Conservation (phyloP, 2,329 filamentous ascomycete species). For the Fusarium palustre region DNA sequence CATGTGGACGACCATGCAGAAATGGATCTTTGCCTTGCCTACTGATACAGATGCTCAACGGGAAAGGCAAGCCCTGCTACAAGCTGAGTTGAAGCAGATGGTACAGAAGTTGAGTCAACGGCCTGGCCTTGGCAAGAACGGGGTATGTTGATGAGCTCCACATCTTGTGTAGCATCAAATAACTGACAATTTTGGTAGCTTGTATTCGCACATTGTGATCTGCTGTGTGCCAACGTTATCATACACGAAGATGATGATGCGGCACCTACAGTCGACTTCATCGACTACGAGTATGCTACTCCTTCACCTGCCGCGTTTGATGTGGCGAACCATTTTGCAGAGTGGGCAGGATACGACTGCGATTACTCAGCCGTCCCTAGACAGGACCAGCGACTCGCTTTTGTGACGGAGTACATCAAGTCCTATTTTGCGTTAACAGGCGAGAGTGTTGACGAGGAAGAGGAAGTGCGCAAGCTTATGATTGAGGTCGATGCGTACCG, state of each 20-base stretch:
- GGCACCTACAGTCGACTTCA: conserved; percentile 73
- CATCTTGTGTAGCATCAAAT: conserved; percentile 1
- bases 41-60: conserved; percentile 76
- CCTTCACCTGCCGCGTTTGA: conserved; percentile 96
- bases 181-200: conserved; percentile 63
- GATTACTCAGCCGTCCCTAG: conserved; percentile 88
- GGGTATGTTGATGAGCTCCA: conserved; percentile 63
- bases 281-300: conserved; percentile 98
- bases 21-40: conserved; percentile 91
- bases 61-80: conserved; percentile 74
- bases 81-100: conserved; percentile 78
- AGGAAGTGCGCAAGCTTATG: conserved; percentile 76
- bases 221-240: conserved; percentile 97
- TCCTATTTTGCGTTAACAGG: conserved; percentile 72
- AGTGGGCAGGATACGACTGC: conserved; percentile 98
- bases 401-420: conserved; percentile 84
- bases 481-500: conserved; percentile 88
- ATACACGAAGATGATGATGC: conserved; percentile 65
- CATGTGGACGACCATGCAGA: conserved; percentile 94
- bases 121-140: conserved; percentile 79
- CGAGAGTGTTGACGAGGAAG: conserved; percentile 62
- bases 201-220: conserved; percentile 94
- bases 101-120: conserved; percentile 79
- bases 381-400: conserved; percentile 78
- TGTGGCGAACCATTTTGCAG: conserved; percentile 96